Base-by-base conservation (phyloP, 164 flowering plant genomes). In the Macadamia integrifolia region DNA sequence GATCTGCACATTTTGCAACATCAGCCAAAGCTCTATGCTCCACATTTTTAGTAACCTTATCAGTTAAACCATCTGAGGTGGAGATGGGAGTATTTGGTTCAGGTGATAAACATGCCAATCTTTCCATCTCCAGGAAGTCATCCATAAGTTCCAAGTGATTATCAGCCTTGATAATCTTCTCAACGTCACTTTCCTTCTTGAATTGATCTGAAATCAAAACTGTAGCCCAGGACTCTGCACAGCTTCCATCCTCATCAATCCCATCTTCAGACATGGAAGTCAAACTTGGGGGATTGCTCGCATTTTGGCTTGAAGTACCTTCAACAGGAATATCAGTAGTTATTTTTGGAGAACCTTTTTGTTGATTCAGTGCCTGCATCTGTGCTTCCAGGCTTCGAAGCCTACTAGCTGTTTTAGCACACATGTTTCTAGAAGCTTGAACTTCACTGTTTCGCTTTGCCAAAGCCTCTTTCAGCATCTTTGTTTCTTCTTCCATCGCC, bases 61-160 rank as follows among this genome's bases (percentile, higher is more conserved):
- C 67, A 18, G 69, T 58, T 64, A 75, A 44, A 77, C 46, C 60
- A 63, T 72, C 79, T 50, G 80, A 74, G 70, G 69, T 35, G n/a
- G 82, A 70, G 42, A 70, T 60, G 11, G 76, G 68, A 48, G 79
- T 84, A 77, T 85, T 81, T 57, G 88, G 79, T 35, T 84, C 83
- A 48, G 80, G 71, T 31, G 91, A 73, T 43, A 73, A 73, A 71
- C 88, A 73, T 13, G 98, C 99, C 71, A 95, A 80, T 76, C 85
- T 95, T 82, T 95, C 99, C 98, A 95, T 92, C 83, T 95, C 98
- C 58, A 92, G 79, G 75, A 95, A 95, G 75, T 94, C 99, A 79
- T 91, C 94, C 97, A 95, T 95, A 61, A 92, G 86, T 66, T 86
- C 92, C 81, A 88, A 66, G 61, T 79, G 82, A 64, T 64, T 82